Percentiles rank a stretch among this genome's conserved stretches.
Conservation (phyloP, 169 alveolate species). For the Plasmodium cynomolgi region DNA sequence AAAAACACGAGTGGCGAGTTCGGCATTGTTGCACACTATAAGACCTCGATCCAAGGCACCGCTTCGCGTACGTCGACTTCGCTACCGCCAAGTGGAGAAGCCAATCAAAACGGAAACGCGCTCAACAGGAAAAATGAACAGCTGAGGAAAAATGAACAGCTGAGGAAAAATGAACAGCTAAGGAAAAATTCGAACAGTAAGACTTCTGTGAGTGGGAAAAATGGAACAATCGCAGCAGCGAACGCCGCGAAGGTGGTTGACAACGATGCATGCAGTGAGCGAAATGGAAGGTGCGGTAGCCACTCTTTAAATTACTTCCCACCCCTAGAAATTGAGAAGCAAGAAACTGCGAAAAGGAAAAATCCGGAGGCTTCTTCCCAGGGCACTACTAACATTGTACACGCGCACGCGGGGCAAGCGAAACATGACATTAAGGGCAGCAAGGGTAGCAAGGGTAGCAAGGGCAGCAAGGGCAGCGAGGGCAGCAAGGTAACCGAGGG, state of each 20-base stretch:
- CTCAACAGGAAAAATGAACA: conserved; percentile 6
- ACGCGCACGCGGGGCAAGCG: background rate
- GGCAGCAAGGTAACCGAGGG: background rate
- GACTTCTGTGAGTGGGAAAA: background rate
- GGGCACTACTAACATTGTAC: background rate
- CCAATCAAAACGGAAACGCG: background rate
- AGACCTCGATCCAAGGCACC: background rate
- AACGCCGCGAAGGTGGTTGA: background rate
- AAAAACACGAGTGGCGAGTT: conserved; percentile 20
- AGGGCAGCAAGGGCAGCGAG: too few species aligned
- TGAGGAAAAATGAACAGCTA: conserved; percentile 10
- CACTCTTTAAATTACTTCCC: background rate
- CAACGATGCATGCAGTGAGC: background rate
- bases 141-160: conserved; percentile 3
- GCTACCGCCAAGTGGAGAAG: background rate
- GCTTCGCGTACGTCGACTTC: background rate
- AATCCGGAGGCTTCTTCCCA: background rate
- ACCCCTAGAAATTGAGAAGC: conserved; percentile 1
- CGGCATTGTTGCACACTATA: background rate
- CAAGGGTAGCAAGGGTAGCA: too few species aligned
- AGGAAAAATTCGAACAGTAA: background rate
- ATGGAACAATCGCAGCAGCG: background rate
- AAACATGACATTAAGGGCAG: background rate
- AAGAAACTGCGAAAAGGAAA: background rate
- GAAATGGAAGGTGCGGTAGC: background rate